Evolutionary conservation across 495 filamentous ascomycete genomes (phyloP).

Genomic region (Penicillium subrubescens): DNA sequence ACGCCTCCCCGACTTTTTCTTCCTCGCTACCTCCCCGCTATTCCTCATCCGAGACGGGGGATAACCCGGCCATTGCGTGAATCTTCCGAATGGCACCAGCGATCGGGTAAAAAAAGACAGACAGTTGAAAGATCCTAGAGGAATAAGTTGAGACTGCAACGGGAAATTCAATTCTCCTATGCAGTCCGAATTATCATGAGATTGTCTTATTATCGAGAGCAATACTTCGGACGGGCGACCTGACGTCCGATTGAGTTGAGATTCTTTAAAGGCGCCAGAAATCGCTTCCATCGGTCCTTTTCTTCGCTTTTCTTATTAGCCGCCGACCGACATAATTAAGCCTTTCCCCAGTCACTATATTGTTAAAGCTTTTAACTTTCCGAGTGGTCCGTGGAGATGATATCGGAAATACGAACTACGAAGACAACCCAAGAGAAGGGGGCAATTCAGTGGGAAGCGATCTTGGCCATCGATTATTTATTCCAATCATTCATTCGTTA

Average conservation of each 20-base stretch:
- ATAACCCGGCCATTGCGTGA: background rate
- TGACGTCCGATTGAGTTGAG: conserved; percentile 7
- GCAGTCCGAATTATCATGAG: background rate
- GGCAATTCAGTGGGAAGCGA: background rate
- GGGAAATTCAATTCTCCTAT: background rate
- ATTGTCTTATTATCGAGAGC: background rate
- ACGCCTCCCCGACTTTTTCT: conserved; percentile 5
- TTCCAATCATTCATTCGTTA: background rate
- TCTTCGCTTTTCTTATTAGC: background rate
- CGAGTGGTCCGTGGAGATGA: background rate
- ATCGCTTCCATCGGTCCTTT: background rate
- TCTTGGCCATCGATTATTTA: background rate
- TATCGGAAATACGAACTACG: background rate
- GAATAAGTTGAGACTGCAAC: background rate
- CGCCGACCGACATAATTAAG: background rate
- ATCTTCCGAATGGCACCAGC: background rate
- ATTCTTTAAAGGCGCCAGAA: background rate
- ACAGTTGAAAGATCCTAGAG: background rate
- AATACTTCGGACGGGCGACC: conserved; percentile 1
- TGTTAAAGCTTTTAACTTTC: background rate
- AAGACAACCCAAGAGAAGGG: no score
- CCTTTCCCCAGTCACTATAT: background rate
- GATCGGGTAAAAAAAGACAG: conserved; percentile 2
- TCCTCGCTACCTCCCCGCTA: background rate
- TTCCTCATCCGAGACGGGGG: conserved; percentile 9